phyloP scores from a whole-genome alignment of 2,329 filamentous ascomycete genomes.

The Penicillium sp. region DNA sequence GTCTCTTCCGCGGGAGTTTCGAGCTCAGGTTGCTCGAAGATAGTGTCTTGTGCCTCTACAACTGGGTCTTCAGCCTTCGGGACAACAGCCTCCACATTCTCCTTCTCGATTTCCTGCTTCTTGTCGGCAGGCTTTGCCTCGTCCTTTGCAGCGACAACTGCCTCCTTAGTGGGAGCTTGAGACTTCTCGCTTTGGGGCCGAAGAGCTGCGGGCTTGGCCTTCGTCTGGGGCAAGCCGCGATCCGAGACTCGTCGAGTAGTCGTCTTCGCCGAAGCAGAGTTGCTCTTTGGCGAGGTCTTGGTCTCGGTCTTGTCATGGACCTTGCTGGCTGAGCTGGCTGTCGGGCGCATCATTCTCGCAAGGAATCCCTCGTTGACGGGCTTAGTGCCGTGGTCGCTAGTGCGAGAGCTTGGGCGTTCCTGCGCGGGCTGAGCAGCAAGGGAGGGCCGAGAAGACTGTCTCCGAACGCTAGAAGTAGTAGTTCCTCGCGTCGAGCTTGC shows the following conservation, averaged over 20 bases:
- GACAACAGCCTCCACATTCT: constrained; percentile 18
- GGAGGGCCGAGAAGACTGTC: constrained; percentile 38
- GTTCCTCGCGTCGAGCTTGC: constrained; percentile 27
- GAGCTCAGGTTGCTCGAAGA: constrained; percentile 11
- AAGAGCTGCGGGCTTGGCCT: constrained; percentile 20
- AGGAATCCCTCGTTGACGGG: constrained; percentile 52
- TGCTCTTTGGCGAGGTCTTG: constrained; percentile 42
- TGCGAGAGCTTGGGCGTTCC: constrained; percentile 47
- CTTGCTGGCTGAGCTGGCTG: constrained; percentile 55
- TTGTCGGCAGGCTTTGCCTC: constrained; percentile 9
- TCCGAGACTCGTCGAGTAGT: constrained; percentile 28
- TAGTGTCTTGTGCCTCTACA: constrained; percentile 4
- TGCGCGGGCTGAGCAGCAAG: constrained; percentile 32
- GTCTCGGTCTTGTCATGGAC: constrained; percentile 51
- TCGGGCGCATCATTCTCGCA: constrained; percentile 57
- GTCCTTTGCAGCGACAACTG: not conserved
- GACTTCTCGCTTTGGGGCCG: constrained; percentile 28
- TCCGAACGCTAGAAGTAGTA: constrained; percentile 31
- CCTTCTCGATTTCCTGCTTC: constrained; percentile 23
- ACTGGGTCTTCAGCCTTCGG: constrained; percentile 13
- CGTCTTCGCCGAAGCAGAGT: constrained; percentile 25
- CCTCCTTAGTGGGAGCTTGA: constrained; percentile 18
- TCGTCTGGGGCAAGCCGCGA: constrained; percentile 19
- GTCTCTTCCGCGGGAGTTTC: constrained; percentile 1
- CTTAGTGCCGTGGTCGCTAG: constrained; percentile 41